phyloP scores from a whole-genome alignment of 768 basidiomycete genomes.

The Galerina sulciceps region DNA sequence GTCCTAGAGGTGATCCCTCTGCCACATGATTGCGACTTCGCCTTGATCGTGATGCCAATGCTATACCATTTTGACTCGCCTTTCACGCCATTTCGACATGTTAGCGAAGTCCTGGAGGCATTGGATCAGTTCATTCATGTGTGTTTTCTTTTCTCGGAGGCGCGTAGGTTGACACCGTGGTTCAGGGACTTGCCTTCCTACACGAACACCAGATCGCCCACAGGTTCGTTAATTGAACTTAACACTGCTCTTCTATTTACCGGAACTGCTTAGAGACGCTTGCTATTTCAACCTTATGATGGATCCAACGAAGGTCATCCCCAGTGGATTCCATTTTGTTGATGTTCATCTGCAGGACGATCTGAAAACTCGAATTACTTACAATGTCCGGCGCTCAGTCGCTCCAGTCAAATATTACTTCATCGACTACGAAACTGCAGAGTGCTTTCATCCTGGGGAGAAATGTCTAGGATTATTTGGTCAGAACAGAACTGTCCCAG shows the following conservation, averaged over 20 bases:
- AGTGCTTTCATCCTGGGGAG: conserved; percentile 1
- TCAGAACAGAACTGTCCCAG: conserved; percentile 27
- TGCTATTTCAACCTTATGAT: conserved; percentile 22
- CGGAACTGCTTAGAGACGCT: conserved; percentile 15
- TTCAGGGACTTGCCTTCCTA: conserved; percentile 18
- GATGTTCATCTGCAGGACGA: background rate
- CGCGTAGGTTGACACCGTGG: background rate
- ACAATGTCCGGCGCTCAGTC: conserved; percentile 21
- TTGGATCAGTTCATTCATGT: conserved; percentile 22
- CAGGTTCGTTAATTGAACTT: conserved; percentile 9
- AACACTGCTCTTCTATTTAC: background rate
- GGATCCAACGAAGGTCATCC: conserved; percentile 20
- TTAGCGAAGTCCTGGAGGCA: conserved; percentile 24
- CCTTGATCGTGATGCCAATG: conserved; percentile 36
- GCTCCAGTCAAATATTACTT: conserved; percentile 29
- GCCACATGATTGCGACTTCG: conserved; percentile 19
- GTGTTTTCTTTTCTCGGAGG: background rate
- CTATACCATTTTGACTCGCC: conserved; percentile 28
- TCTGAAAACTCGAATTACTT: background rate
- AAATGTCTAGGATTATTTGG: conserved; percentile 15
- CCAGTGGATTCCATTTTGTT: conserved; percentile 16
- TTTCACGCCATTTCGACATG: conserved; percentile 19
- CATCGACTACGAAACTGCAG: conserved; percentile 30
- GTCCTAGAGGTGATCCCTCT: conserved; percentile 9
- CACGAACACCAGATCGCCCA: conserved; percentile 22